Evolutionary conservation across 345 rosid genomes (phyloP).

Genomic region (Lagerstroemia speciosa): DNA sequence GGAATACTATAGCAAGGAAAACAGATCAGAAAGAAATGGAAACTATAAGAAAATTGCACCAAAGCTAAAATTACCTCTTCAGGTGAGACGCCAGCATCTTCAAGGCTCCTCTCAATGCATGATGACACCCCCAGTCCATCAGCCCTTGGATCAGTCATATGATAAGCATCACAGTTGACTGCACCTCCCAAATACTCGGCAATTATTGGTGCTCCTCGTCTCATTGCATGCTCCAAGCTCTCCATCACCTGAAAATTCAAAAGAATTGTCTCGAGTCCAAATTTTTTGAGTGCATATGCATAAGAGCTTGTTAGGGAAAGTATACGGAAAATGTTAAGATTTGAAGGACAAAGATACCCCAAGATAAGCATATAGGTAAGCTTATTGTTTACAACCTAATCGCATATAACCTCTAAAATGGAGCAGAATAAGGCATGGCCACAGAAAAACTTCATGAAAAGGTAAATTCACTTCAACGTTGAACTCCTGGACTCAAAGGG

Average conservation of each 20-base stretch:
- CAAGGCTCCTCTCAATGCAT: constrained; percentile 89
- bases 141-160: constrained; percentile 98
- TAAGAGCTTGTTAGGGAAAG: too few species aligned
- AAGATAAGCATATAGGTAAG: too few species aligned
- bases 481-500: not conserved
- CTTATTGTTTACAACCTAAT: too few species aligned
- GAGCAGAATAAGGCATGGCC: too few species aligned
- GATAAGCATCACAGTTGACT: constrained; percentile 95
- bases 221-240: constrained; percentile 98
- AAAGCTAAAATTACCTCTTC: constrained; percentile 52
- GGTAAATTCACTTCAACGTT: too few species aligned
- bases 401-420: too few species aligned
- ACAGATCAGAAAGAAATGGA: too few species aligned
- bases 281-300: not conserved
- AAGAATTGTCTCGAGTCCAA: not conserved
- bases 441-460: too few species aligned
- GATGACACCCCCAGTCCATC: constrained; percentile 99
- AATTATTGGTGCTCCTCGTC: constrained; percentile 84
- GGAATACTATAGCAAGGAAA: not conserved
- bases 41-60: not conserved
- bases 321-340: too few species aligned
- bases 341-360: too few species aligned
- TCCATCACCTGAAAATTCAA: constrained; percentile 65
- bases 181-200: constrained; percentile 99
- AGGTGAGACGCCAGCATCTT: constrained; percentile 97